Base-by-base conservation (phyloP, 1,284 basidiomycete genomes). In the Ustilago sp. region DNA sequence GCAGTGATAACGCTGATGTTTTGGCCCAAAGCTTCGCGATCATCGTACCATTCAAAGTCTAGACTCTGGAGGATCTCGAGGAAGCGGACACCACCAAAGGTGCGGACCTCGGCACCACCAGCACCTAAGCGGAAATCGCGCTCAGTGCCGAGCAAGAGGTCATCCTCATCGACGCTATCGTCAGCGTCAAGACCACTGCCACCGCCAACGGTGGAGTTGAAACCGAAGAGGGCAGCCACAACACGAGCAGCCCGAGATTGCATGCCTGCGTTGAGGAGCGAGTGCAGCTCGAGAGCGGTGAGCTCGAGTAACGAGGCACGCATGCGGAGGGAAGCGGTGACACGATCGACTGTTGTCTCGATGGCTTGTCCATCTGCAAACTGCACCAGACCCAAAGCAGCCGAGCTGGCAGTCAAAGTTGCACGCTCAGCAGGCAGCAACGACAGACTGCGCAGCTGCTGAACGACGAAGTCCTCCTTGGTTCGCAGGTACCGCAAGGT, bases 401-500 rank as follows among this genome's bases (percentile, higher is more conserved):
- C 80, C 34, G 53, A 72, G 53, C 50, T 74, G 52, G 47, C 61
- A 43, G 63, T 58, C 38, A 69, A 23, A 1, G 71, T 58, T 9
- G 59, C 63, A 19, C 60, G 71, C 28, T 80, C 74, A 35, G 72
- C 76, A 48, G 68, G 86, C 55, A 47, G 72, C 19, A 84, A 79
- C 34, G 94, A 91, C 19, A 95, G 88, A 23, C 88, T 90, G 3
- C 91, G 89, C 23, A 98, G 89, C 85, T 98, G 95, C 8, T 92
- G 89, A 1, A 91, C 91, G 79, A 96, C 94, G 88, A 95, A 98
- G 81, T 95, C 92, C 86, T 95, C 93, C 28, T 92, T 89, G 3
- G 93, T 93, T 47, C 94, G 91, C 48, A 98, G 89, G 85, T 97
- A 98, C 0, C 94, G 91, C 87, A 94, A 92, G 12, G 92, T 92